Percentiles rank a stretch among this genome's conserved stretches.
These are phyloP conservation scores for Ramalina intermedia DNA, from an alignment of 495 filamentous ascomycete genomes.

Conservation along the genomic window DNA sequence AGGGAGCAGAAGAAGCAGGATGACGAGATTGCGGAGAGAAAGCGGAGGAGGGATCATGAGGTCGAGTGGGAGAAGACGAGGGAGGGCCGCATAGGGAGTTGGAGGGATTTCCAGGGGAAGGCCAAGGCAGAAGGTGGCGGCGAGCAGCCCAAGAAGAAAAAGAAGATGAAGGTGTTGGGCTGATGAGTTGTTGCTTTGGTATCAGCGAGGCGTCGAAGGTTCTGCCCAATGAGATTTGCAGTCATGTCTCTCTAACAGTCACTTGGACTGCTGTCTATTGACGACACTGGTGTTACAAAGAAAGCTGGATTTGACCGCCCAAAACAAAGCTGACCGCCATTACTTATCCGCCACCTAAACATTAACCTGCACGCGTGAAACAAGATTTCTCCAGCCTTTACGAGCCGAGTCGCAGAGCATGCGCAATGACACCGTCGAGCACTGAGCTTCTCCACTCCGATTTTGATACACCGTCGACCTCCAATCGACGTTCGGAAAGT, in stretches of 20 bases:
- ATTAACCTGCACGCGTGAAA: neutral
- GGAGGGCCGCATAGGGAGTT: conserved; percentile 83
- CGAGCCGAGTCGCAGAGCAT: no score
- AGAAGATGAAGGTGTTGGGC: conserved; percentile 76
- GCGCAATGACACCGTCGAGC: no score
- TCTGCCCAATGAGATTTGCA: neutral
- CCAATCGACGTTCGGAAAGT: no score
- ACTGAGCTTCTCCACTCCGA: no score
- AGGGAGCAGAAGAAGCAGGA: conserved; percentile 77
- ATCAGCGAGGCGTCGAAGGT: neutral
- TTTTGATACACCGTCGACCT: no score
- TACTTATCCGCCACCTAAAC: no score
- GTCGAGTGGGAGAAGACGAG: conserved; percentile 86
- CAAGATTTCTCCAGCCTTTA: neutral
- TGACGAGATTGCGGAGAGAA: conserved; percentile 72
- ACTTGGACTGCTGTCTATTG: neutral
- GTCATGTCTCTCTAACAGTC: neutral
- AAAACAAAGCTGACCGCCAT: no score
- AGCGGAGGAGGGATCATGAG: conserved; percentile 86
- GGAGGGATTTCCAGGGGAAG: conserved; percentile 80
- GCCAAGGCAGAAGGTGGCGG: conserved; percentile 28
- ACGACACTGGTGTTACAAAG: no score
- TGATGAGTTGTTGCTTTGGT: conserved; percentile 16
- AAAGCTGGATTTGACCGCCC: no score
- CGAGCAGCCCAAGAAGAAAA: conserved; percentile 62